These are phyloP conservation scores for Sugiyamaella neomexicana DNA, from an alignment of 1,139 yeast genomes.

Conservation along the genomic window DNA sequence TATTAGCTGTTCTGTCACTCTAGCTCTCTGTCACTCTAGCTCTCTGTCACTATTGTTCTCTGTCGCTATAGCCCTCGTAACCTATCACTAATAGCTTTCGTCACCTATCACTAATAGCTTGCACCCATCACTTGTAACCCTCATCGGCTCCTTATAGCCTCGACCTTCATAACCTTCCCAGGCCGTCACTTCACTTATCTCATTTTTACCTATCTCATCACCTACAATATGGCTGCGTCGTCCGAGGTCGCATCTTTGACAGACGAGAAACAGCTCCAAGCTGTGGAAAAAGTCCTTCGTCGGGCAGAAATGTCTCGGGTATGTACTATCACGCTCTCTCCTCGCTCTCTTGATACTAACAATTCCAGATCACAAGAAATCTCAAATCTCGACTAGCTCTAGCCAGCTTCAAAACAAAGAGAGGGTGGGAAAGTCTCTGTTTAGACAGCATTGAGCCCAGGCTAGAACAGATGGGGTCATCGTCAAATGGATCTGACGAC, in stretches of 20 bases:
- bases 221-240: neutral
- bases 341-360: too few species aligned
- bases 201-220: too few species aligned
- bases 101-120: too few species aligned
- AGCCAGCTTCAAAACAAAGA: conserved; percentile 44
- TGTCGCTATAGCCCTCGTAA: too few species aligned
- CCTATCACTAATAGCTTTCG: too few species aligned
- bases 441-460: conserved; percentile 42
- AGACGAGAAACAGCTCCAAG: conserved; percentile 30
- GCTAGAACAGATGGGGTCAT: conserved; percentile 25
- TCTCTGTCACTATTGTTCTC: too few species aligned
- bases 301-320: conserved; percentile 44
- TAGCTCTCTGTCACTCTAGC: too few species aligned
- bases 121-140: too few species aligned
- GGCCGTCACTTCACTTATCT: neutral
- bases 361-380: conserved; percentile 40
- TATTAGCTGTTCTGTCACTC: too few species aligned
- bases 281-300: conserved; percentile 41
- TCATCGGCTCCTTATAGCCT: neutral
- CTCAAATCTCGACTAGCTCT: conserved; percentile 44
- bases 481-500: neutral
- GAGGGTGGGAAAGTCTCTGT: conserved; percentile 44
- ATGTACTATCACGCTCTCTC: too few species aligned
- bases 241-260: conserved; percentile 11
- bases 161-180: too few species aligned